Percentiles rank a stretch among this genome's conserved stretches.
Evolutionary conservation across 768 basidiomycete species (phyloP).

Genomic region (Agrocybe pediades): DNA sequence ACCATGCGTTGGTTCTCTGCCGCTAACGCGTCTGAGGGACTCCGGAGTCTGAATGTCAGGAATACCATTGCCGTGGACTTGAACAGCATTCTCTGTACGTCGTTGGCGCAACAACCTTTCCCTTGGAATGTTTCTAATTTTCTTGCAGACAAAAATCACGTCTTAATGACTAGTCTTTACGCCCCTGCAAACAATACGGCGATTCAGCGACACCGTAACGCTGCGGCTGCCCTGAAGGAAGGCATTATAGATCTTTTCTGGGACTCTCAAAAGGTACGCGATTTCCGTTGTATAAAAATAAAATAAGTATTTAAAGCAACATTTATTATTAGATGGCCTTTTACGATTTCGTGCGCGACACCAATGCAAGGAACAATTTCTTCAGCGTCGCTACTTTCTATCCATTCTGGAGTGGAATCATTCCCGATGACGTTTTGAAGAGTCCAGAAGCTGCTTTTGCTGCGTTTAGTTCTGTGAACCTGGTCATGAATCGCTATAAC

Average conservation of each 20-base stretch:
- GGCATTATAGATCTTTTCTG: slow-evolving; percentile 88
- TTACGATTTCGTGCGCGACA: slow-evolving; percentile 85
- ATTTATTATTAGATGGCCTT: slow-evolving; percentile 59
- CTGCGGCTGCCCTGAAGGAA: slow-evolving; percentile 57
- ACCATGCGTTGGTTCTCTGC: slow-evolving; percentile 51
- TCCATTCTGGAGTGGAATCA: slow-evolving; percentile 85
- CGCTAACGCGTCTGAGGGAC: slow-evolving; percentile 47
- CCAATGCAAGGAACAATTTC: slow-evolving; percentile 60
- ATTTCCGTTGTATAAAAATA: background rate
- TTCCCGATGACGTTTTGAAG: slow-evolving; percentile 67
- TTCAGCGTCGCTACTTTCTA: slow-evolving; percentile 83
- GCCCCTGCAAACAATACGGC: slow-evolving; percentile 42
- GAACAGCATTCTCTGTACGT: slow-evolving; percentile 84
- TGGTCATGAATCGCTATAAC: slow-evolving; percentile 84
- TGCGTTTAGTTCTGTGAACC: slow-evolving; percentile 73
- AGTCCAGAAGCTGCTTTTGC: slow-evolving; percentile 63
- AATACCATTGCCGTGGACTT: slow-evolving; percentile 74
- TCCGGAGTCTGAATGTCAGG: slow-evolving; percentile 72
- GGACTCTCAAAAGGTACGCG: slow-evolving; percentile 64
- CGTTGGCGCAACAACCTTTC: slow-evolving; percentile 3
- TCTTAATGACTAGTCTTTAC: slow-evolving; percentile 64
- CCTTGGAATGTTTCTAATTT: background rate
- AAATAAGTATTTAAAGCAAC: background rate
- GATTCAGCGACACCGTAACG: slow-evolving; percentile 49
- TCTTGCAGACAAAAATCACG: slow-evolving; percentile 60